Evolutionary conservation across 1,284 basidiomycete species (phyloP).

Genomic region (Limonomyces culmigenus): DNA sequence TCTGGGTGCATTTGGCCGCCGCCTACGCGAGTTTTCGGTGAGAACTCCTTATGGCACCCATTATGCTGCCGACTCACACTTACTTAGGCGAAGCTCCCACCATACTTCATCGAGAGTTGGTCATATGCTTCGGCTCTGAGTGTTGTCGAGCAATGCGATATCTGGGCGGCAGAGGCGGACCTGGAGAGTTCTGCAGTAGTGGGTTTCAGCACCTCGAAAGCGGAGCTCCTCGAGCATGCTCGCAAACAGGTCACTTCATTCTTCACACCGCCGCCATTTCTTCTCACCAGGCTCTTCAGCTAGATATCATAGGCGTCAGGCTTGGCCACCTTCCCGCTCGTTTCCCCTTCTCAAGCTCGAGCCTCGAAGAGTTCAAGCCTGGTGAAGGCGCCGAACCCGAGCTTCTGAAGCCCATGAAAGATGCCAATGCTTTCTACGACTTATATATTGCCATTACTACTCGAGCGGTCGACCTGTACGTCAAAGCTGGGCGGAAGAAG

Average conservation of each 20-base stretch:
- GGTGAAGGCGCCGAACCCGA: conserved; percentile 41
- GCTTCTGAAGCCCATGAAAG: conserved; percentile 41
- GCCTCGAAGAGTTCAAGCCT: not conserved
- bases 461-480: conserved; percentile 70
- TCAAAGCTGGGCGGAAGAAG: conserved; percentile 63
- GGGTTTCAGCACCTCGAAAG: conserved; percentile 54
- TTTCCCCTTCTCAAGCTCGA: conserved; percentile 33
- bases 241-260: conserved; percentile 48
- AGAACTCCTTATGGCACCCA: conserved; percentile 9
- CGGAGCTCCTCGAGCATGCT: conserved; percentile 70
- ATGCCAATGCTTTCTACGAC: conserved; percentile 50
- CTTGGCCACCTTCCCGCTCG: conserved; percentile 53
- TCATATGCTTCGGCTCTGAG: conserved; percentile 83
- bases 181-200: conserved; percentile 26
- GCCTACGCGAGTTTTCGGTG: conserved; percentile 64
- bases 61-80: too few species aligned
- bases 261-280: not conserved
- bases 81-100: conserved; percentile 47
- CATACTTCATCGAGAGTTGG: conserved; percentile 85
- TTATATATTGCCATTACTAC: conserved; percentile 62
- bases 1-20: conserved; percentile 66
- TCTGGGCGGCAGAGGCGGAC: conserved; percentile 38
- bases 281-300: conserved; percentile 22
- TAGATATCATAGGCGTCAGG: conserved; percentile 68
- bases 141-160: conserved; percentile 71